Evolutionary conservation across 2,329 filamentous ascomycete genomes (phyloP), one percentile per base, ranked within the genome.

Genomic region (Epicoccum sorghinum): DNA sequence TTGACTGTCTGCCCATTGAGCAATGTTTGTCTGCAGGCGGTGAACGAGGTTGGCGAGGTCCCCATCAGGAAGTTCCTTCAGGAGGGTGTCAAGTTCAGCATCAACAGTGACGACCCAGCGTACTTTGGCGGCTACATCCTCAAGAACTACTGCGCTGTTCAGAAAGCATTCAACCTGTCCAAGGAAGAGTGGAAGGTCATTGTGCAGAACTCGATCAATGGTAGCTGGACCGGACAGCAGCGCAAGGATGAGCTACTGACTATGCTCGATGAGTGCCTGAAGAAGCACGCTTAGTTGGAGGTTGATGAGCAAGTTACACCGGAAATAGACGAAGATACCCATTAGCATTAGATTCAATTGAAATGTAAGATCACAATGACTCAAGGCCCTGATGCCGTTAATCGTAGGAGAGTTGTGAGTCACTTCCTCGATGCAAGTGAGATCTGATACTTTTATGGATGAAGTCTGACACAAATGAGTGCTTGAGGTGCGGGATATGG

Each of bases 121-220:
- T 66, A 66, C 42, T 92, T 93, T 75, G 88, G 88, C 3, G 87
- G 85, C 0, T 91, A 91, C 71, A 84, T 92, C 47, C 76, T 89
- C 46, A 87, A 89, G 64, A 91, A 91, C 62, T 92, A 89, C 74
- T 88, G 85, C 64, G 87, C 86, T 1, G 87, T 93, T 27, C 89
- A 93, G 71, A 86, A 90, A 37, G 85, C 86, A 0, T 91, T 91
- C 70, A 69, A 76, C 4, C 72, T 93, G 60, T 80, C 72, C 22
- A 74, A 86, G 4, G 72, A 76, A n/a, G 88, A 93, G 48, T 92
- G 89, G 90, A 80, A 77, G 60, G 74, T 67, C 5, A 87, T 93
- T 65, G 85, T 83, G 9, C 78, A 79, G 58, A 83, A 83, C 33
- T 80, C 83, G 18, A 85, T 91, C 9, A 77, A 83, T 57, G 87